Evolutionary conservation across 1,284 basidiomycete species (phyloP), one percentile per base, ranked within the genome.

Genomic region (Lentinula novae-zelandiae): DNA sequence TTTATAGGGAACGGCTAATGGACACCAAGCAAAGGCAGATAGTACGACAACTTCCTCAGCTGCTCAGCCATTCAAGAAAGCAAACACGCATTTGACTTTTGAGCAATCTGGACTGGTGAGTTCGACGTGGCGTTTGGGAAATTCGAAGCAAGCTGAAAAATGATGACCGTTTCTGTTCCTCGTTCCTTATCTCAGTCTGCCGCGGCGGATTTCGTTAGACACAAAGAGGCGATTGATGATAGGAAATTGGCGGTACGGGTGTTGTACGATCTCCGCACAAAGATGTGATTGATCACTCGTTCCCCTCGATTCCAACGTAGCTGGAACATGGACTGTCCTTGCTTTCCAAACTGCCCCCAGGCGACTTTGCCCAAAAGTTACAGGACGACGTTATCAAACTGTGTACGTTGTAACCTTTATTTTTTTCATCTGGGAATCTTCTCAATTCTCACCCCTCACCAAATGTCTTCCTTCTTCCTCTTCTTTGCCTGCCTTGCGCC

Each of bases 271-370:
- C 22, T 36, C 12, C 20, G 12, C 12, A 31, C 58, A 27, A n/a
- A 15, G 46, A 42, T 17, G 53, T 8, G 20, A n/a, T n/a, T 53
- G 7, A 4, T 13, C 58, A 58, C 54, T 70, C 74, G 50, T 76
- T 78, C 40, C 27, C 27, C 27, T 27, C 2, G 3, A 27, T 27
- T 27, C 3, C 27, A 27, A 27, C 42, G 31, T 63, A 92, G 91
- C 84, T 92, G 55, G 88, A 91, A 67, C 78, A 89, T 66, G 75
- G 81, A 6, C 74, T 92, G 20, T 79, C 78, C 6, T 78, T 89
- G 64, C 79, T 92, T 65, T 81, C 89, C 22, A 78, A 78, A 42
- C 75, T 89, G 48, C 83, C 85, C 4, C 75, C 80, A 12, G 82
- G 82, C 7, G 71, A 71, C 9, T 49, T 86, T 33, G 73, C 79